Evolutionary conservation across 306 rosid genomes (phyloP).

Genomic region (Trifolium repens): DNA sequence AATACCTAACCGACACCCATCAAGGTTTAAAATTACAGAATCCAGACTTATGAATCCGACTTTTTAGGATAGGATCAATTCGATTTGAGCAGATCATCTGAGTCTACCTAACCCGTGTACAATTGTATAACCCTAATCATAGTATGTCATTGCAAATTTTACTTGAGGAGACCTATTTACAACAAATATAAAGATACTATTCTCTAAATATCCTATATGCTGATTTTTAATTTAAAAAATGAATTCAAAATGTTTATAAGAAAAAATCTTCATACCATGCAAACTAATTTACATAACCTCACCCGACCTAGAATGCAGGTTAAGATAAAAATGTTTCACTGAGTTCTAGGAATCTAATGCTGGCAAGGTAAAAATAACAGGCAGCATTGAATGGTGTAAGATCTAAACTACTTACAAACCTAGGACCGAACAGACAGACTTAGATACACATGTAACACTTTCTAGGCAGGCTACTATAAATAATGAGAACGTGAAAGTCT

Average conservation of each 20-base stretch:
- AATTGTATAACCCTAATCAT: neutral
- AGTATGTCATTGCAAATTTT: neutral
- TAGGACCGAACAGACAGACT: constrained; percentile 36
- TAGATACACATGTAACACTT: constrained; percentile 67
- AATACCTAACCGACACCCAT: too few species aligned
- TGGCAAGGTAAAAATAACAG: constrained; percentile 40
- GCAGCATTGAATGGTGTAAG: constrained; percentile 49
- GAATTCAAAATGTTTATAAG: neutral
- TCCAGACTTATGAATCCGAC: too few species aligned
- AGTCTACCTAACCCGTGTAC: neutral
- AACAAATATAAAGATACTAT: neutral
- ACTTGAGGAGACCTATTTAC: neutral
- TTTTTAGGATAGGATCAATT: too few species aligned
- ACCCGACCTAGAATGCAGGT: constrained; percentile 35
- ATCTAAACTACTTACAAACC: constrained; percentile 49
- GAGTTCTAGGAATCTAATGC: constrained; percentile 48
- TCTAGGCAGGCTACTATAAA: constrained; percentile 42
- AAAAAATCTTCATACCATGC: constrained; percentile 5
- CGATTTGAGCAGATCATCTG: too few species aligned
- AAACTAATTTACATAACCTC: constrained; percentile 48
- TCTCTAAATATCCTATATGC: neutral
- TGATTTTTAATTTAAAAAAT: neutral
- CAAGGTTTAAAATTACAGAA: too few species aligned
- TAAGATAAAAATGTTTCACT: constrained; percentile 38
- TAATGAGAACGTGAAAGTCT: constrained; percentile 29